These are phyloP conservation scores for Heracleum sosnowskyi DNA, from an alignment of 129 eudicot genomes.

Conservation along the genomic window DNA sequence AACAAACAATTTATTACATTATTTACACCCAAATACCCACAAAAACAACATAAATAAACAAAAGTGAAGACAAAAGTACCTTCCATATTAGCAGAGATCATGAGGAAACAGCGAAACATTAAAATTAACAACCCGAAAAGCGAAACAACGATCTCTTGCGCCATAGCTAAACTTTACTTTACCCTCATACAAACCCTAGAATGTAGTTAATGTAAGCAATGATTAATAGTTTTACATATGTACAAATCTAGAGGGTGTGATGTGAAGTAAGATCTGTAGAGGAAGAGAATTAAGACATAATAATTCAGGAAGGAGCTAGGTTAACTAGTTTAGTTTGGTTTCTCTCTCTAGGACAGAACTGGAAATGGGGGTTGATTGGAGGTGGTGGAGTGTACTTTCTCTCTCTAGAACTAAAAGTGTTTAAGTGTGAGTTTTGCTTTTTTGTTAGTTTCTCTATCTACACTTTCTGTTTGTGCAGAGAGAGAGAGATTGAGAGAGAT, in stretches of 20 bases:
- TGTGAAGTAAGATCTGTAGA: background rate
- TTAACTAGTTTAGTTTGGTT: background rate
- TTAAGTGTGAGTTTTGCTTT: background rate
- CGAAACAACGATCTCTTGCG: conserved; percentile 11
- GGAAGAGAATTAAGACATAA: background rate
- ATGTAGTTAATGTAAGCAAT: background rate
- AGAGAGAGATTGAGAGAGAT: background rate
- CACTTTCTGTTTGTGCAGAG: background rate
- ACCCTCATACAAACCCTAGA: conserved; percentile 8
- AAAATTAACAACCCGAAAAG: background rate
- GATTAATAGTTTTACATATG: background rate
- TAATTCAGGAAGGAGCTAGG: background rate
- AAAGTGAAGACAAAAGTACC: background rate
- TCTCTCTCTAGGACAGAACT: background rate
- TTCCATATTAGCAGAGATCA: conserved; percentile 14
- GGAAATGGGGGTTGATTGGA: background rate
- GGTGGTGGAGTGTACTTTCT: background rate
- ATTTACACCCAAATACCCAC: background rate
- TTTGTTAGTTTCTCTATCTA: background rate
- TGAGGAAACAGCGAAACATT: background rate
- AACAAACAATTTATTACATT: background rate
- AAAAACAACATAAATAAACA: background rate
- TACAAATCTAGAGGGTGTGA: background rate
- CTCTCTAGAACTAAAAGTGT: background rate
- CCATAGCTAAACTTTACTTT: background rate